These are phyloP conservation scores for Pythium phragmitis DNA, from an alignment of 352 stramenopile species.

Conservation along the genomic window DNA sequence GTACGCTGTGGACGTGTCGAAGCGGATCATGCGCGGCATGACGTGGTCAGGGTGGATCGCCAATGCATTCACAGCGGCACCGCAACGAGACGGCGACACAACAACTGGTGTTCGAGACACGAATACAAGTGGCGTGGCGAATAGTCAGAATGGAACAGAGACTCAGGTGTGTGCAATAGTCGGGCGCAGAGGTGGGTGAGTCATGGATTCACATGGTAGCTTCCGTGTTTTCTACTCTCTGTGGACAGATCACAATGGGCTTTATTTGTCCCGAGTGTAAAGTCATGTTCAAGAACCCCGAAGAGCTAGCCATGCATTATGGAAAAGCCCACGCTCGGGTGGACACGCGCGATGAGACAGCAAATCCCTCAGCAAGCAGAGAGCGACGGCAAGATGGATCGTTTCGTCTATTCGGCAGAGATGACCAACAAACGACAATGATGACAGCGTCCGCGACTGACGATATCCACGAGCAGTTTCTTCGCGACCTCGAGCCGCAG, in stretches of 20 bases:
- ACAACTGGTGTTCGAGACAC: neutral
- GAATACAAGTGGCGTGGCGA: neutral
- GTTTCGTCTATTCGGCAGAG: neutral
- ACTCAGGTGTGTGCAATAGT: constrained; percentile 7
- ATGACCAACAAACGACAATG: constrained; percentile 1
- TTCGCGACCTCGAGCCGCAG: constrained; percentile 53
- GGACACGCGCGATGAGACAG: neutral
- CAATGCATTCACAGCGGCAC: constrained; percentile 56
- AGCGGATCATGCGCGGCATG: constrained; percentile 63
- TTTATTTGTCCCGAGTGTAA: constrained; percentile 86
- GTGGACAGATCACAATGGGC: constrained; percentile 66
- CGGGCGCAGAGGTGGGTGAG: neutral
- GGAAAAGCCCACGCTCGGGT: constrained; percentile 36
- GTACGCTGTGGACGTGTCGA: constrained; percentile 52
- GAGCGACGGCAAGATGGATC: neutral
- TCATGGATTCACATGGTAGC: neutral
- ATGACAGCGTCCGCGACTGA: neutral
- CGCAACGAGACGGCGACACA: constrained; percentile 23
- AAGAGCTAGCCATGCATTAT: constrained; percentile 65
- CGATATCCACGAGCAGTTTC: constrained; percentile 46
- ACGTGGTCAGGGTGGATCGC: constrained; percentile 82
- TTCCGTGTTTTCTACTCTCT: constrained; percentile 1
- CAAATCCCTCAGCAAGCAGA: neutral
- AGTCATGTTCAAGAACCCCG: constrained; percentile 54
- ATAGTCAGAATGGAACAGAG: neutral